A percentile compares a stretch with the other conserved stretches of the same genome.
These are phyloP conservation scores for Penicillium concentricum DNA, from an alignment of 2,329 filamentous ascomycete species.

Conservation along the genomic window DNA sequence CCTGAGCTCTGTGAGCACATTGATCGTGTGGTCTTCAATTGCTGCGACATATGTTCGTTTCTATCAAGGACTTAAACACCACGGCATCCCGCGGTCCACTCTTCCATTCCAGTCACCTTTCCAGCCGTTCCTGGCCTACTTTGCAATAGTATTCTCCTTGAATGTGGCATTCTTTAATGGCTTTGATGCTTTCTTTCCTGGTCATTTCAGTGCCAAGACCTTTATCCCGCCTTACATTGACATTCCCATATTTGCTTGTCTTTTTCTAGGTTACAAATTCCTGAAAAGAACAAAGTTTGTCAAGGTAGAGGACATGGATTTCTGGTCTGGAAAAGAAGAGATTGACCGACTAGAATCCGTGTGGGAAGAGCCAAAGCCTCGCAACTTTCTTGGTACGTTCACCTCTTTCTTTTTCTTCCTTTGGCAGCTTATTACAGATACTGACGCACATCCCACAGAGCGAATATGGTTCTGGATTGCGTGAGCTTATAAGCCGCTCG, in stretches of 20 bases:
- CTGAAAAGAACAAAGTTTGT: constrained; percentile 37
- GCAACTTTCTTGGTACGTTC: constrained; percentile 29
- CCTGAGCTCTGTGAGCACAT: constrained; percentile 28
- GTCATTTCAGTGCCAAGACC: constrained; percentile 54
- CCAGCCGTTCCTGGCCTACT: constrained; percentile 70
- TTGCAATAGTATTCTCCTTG: constrained; percentile 56
- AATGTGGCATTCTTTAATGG: constrained; percentile 66
- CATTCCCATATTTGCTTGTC: constrained; percentile 53
- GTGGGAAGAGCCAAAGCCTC: constrained; percentile 33
- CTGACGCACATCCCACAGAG: constrained; percentile 15
- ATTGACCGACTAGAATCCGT: constrained; percentile 24
- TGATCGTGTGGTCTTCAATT: constrained; percentile 53
- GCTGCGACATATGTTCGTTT: constrained; percentile 70
- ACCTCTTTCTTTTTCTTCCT: neutral
- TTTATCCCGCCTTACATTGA: constrained; percentile 58
- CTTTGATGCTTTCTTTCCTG: constrained; percentile 49
- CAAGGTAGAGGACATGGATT: constrained; percentile 29
- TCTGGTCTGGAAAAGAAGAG: constrained; percentile 26
- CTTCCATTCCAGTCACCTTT: constrained; percentile 67
- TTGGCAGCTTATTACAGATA: too few species aligned
- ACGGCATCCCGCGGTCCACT: constrained; percentile 64
- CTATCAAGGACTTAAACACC: constrained; percentile 62
- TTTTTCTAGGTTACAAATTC: constrained; percentile 46
- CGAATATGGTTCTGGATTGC: constrained; percentile 37
- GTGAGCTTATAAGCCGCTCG: neutral